Conservation (phyloP, 2,329 filamentous ascomycete species). For the Triangularia setosa region DNA sequence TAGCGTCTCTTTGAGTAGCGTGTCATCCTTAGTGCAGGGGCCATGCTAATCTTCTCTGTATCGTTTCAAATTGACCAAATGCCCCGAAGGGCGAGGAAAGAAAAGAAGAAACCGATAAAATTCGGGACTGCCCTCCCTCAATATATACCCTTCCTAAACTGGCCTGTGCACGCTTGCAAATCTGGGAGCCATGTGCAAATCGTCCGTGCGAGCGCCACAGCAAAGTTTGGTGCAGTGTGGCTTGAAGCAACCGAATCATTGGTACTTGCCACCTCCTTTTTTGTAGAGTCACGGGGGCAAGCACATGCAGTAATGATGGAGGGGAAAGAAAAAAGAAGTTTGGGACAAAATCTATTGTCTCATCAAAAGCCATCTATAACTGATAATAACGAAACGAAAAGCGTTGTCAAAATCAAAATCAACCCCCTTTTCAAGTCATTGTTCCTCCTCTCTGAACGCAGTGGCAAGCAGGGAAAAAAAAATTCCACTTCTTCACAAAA, state of each 20-base stretch:
- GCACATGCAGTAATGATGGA: background rate
- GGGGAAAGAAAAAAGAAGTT: background rate
- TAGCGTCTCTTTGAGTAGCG: constrained; percentile 66
- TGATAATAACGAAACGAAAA: background rate
- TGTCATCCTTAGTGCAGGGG: constrained; percentile 93
- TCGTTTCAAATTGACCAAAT: constrained; percentile 33
- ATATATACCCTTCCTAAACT: constrained; percentile 10
- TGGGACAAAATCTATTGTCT: background rate
- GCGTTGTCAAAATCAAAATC: background rate
- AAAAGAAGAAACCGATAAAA: constrained; percentile 22
- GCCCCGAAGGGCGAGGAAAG: constrained; percentile 26
- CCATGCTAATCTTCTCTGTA: constrained; percentile 79
- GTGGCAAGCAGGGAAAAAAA: background rate
- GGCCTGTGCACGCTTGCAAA: constrained; percentile 22
- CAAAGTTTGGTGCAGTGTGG: background rate
- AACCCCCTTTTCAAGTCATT: background rate
- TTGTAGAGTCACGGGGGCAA: background rate
- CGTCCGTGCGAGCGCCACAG: background rate
- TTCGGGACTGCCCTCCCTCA: background rate
- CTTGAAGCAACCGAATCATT: background rate
- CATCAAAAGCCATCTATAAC: background rate
- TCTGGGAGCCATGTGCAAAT: background rate
- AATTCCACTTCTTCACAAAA: background rate
- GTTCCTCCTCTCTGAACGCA: background rate
- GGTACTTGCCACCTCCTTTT: background rate